Percentiles rank a stretch among this genome's conserved stretches.
These are phyloP conservation scores for Phylloporus sp. DNA, from an alignment of 768 basidiomycete species.

Conservation along the genomic window DNA sequence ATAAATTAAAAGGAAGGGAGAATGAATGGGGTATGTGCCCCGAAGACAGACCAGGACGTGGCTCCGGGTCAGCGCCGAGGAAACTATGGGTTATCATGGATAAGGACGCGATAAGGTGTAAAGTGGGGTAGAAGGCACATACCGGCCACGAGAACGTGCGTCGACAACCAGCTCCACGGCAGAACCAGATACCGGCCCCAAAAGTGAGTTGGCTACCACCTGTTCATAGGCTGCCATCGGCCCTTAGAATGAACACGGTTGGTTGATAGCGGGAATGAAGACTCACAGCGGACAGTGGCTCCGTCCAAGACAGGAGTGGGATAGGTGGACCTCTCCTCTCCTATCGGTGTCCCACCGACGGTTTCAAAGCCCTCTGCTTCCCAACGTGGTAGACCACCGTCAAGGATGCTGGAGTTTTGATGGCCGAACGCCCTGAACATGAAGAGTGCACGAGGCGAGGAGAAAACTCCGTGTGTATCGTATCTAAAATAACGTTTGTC, in stretches of 20 bases:
- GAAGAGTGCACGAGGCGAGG: conserved; percentile 87
- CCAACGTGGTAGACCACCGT: conserved; percentile 92
- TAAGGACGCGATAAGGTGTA: conserved; percentile 3
- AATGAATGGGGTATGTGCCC: conserved; percentile 90
- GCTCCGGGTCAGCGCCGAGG: conserved; percentile 80
- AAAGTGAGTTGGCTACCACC: conserved; percentile 65
- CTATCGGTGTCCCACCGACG: conserved; percentile 33
- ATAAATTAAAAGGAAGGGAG: conserved; percentile 78
- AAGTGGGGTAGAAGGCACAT: conserved; percentile 15
- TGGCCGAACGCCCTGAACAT: conserved; percentile 95
- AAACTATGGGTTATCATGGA: conserved; percentile 47
- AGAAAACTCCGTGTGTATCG: conserved; percentile 88
- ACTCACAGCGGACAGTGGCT: conserved; percentile 43
- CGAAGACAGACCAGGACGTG: conserved; percentile 79
- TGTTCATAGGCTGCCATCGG: conserved; percentile 66
- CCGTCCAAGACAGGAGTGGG: conserved; percentile 49
- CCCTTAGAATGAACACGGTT: conserved; percentile 22
- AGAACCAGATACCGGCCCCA: conserved; percentile 41
- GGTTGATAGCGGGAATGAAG: conserved; percentile 31
- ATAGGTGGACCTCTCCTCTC: conserved; percentile 38
- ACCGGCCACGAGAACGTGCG: conserved; percentile 83
- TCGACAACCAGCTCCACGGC: conserved; percentile 75
- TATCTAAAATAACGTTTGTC: conserved; percentile 49
- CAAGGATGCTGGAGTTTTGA: conserved; percentile 75
- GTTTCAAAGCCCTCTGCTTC: conserved; percentile 58